These are phyloP conservation scores for Suillus decipiens DNA, from an alignment of 768 basidiomycete genomes.

Conservation along the genomic window DNA sequence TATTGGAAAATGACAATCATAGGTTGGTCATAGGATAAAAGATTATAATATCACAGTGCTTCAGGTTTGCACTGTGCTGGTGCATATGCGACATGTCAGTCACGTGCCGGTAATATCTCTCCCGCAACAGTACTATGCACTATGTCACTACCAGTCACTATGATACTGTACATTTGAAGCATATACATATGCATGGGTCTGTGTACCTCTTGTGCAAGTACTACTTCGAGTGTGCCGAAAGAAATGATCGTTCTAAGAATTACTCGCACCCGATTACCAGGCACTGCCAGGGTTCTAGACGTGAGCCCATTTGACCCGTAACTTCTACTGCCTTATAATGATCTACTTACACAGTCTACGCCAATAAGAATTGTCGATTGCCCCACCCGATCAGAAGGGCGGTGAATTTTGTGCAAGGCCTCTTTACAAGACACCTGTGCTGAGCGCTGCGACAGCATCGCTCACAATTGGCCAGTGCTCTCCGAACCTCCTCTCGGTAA, in stretches of 20 bases:
- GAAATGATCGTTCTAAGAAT: neutral
- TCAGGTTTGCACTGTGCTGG: neutral
- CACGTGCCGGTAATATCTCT: neutral
- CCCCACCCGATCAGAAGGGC: slow-evolving; percentile 2
- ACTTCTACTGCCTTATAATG: slow-evolving; percentile 1
- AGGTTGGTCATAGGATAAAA: neutral
- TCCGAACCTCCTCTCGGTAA: neutral
- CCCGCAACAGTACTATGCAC: neutral
- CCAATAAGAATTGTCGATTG: neutral
- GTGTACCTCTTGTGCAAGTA: no score
- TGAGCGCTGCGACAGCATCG: neutral
- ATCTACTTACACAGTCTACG: neutral
- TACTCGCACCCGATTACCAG: slow-evolving; percentile 1
- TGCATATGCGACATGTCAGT: neutral
- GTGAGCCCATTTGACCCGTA: neutral
- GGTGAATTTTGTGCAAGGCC: neutral
- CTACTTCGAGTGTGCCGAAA: neutral
- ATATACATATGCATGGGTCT: no score
- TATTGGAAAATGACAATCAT: neutral
- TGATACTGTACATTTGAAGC: no score
- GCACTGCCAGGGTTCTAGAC: neutral
- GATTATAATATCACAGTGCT: neutral
- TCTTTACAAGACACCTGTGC: slow-evolving; percentile 4
- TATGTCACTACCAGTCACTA: neutral
- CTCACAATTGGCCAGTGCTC: neutral